Percentiles rank a stretch among this genome's conserved stretches.
Evolutionary conservation across 208 protist species (phyloP).

Genomic region (Histomonas meleagridis): DNA sequence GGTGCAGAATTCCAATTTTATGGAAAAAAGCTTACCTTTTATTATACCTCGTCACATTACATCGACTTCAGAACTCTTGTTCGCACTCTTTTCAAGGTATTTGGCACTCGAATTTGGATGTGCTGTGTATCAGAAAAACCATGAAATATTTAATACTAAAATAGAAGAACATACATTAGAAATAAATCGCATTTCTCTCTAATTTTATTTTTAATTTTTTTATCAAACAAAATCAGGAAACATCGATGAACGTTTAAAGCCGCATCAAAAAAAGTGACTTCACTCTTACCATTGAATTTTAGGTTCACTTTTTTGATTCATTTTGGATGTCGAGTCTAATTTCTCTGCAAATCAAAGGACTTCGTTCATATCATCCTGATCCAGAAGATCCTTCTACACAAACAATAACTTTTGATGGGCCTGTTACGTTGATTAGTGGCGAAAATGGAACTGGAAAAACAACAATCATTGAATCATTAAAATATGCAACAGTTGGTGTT

Average conservation of each 20-base stretch:
- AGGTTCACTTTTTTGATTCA: too few species aligned
- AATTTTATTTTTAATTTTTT: too few species aligned
- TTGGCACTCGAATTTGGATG: slow-evolving; percentile 27
- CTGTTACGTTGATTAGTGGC: slow-evolving; percentile 38
- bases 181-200: too few species aligned
- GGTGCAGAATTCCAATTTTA: slow-evolving; percentile 15
- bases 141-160: too few species aligned
- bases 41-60: not conserved
- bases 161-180: too few species aligned
- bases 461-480: slow-evolving; percentile 91
- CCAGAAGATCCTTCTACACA: not conserved
- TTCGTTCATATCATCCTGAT: not conserved
- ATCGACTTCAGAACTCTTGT: not conserved
- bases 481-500: slow-evolving; percentile 83
- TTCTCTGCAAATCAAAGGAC: not conserved
- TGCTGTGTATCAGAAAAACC: too few species aligned
- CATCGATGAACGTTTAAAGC: too few species aligned
- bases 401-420: not conserved
- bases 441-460: slow-evolving; percentile 55
- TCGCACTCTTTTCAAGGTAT: not conserved
- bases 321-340: not conserved
- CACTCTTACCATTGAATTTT: too few species aligned
- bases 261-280: too few species aligned
- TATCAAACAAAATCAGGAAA: too few species aligned
- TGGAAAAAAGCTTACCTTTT: not conserved